Evolutionary conservation across 75 land plant species (phyloP).

Genomic region (Cupressus sempervirens): DNA sequence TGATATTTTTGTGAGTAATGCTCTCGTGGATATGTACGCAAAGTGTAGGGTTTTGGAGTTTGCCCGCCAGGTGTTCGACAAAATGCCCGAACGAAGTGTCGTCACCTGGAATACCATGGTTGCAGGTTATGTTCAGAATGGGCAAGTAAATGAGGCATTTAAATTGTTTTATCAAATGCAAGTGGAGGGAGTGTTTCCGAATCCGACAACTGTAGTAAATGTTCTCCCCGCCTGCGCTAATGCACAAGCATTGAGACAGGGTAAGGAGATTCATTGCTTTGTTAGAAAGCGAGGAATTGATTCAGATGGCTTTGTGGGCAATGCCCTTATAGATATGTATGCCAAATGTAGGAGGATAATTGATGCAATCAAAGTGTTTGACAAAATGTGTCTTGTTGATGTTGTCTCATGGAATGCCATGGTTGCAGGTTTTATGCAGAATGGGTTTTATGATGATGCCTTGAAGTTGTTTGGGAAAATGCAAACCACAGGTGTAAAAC

Average conservation of each 20-base stretch:
- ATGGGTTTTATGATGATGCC: conserved; percentile 17
- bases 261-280: conserved; percentile 26
- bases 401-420: conserved; percentile 43
- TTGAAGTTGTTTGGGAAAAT: conserved; percentile 20
- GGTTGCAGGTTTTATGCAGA: conserved; percentile 24
- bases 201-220: conserved; percentile 13
- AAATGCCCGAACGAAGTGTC: conserved; percentile 24
- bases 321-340: conserved; percentile 64
- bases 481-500: conserved; percentile 18
- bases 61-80: conserved; percentile 27
- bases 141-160: conserved; percentile 4
- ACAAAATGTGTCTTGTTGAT: conserved; percentile 13
- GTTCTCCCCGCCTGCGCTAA: conserved; percentile 22
- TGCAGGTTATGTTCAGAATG: conserved; percentile 23
- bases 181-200: conserved; percentile 14
- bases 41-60: conserved; percentile 32
- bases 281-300: conserved; percentile 33
- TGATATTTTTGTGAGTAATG: conserved; percentile 44
- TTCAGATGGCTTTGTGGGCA: conserved; percentile 17
- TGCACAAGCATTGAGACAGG: conserved; percentile 15
- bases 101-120: conserved; percentile 60
- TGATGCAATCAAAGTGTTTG: conserved; percentile 30
- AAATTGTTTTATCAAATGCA: conserved; percentile 22
- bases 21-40: conserved; percentile 54
- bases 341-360: conserved; percentile 59